phyloP scores from a whole-genome alignment of 306 rosid species.

The Betula pendula region DNA sequence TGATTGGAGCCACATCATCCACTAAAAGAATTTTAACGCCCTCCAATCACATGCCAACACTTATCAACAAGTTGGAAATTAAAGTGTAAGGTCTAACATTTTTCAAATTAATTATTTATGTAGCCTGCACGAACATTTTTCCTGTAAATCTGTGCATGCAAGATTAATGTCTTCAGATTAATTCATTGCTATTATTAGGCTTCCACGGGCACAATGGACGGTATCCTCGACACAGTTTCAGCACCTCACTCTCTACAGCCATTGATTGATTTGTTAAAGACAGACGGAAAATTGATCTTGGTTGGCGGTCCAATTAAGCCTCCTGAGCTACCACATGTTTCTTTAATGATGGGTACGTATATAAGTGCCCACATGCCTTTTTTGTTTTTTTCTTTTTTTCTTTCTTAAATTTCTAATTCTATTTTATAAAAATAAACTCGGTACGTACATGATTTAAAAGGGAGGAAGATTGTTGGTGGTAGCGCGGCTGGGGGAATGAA shows the following conservation, averaged over 20 bases:
- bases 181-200: neutral
- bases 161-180: neutral
- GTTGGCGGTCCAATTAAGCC: neutral
- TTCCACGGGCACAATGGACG: neutral
- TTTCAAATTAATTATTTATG: neutral
- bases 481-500: conserved; percentile 34
- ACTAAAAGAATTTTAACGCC: too few relatives aligned
- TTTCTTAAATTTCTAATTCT: neutral
- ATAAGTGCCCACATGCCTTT: too few relatives aligned
- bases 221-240: neutral
- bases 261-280: conserved; percentile 1
- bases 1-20: too few relatives aligned
- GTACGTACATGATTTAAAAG: neutral
- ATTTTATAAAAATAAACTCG: neutral
- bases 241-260: neutral
- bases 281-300: neutral
- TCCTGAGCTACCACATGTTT: neutral
- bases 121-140: neutral
- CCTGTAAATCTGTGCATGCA: neutral
- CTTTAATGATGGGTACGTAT: neutral
- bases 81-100: too few relatives aligned
- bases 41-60: too few relatives aligned
- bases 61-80: too few relatives aligned
- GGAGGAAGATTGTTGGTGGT: conserved; percentile 37
- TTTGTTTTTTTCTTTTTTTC: neutral